phyloP scores from a whole-genome alignment of 2,329 filamentous ascomycete species.

The Mycosphaerelloides madeirae region DNA sequence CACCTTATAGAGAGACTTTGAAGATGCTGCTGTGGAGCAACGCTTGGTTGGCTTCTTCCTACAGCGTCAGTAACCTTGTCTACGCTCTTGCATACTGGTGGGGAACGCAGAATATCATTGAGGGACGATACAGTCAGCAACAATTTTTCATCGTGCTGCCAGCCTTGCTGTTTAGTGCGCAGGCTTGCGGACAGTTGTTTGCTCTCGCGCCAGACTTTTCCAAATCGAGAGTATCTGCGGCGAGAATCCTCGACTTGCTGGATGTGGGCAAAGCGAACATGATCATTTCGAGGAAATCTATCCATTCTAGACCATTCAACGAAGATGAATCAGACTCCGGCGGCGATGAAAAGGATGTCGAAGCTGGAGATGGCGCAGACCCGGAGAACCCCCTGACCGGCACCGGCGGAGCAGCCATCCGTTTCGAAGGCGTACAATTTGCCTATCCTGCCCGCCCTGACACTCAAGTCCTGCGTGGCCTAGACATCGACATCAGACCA shows the following conservation, averaged over 20 bases:
- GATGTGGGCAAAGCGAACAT: constrained; percentile 29
- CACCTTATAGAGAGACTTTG: constrained; percentile 18
- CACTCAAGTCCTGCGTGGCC: constrained; percentile 49
- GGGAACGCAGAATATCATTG: constrained; percentile 65
- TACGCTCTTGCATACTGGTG: constrained; percentile 78
- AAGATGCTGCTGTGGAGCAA: constrained; percentile 20
- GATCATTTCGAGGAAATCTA: constrained; percentile 7
- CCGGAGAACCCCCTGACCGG: constrained; percentile 2
- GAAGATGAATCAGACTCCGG: constrained; percentile 2
- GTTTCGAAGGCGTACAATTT: constrained; percentile 59
- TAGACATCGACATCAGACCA: constrained; percentile 29
- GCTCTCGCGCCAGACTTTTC: constrained; percentile 71
- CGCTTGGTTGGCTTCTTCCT: constrained; percentile 51
- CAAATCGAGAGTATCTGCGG: constrained; percentile 58
- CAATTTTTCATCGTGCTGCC: constrained; percentile 70
- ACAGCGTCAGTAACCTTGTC: constrained; percentile 60
- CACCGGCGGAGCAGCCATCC: constrained; percentile 33
- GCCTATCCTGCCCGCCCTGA: constrained; percentile 61
- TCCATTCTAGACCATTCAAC: constrained; percentile 2
- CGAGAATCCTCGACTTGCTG: constrained; percentile 48
- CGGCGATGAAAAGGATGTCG: constrained; percentile 7
- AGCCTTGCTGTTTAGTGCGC: constrained; percentile 66
- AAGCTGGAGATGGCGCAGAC: background rate
- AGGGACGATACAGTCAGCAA: constrained; percentile 61
- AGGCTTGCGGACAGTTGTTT: constrained; percentile 71